A percentile compares a stretch with the other conserved stretches of the same genome.
phyloP scores from a whole-genome alignment of 164 flowering plant species.

The Nymphaea thermarum region DNA sequence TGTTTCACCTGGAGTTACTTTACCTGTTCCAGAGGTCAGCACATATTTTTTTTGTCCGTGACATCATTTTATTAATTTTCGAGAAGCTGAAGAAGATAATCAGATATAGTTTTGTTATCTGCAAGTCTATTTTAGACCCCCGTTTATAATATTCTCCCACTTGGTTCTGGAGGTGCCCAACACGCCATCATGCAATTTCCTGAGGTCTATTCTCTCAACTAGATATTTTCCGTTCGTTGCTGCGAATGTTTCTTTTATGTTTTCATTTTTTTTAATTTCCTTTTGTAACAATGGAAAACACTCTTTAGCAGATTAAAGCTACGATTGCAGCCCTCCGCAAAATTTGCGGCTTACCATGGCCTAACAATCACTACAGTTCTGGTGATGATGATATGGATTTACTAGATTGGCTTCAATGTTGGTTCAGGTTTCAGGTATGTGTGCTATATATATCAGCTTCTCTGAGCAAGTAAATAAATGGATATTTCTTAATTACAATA shows the following conservation, averaged over 20 bases:
- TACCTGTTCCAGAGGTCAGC: slow-evolving; percentile 31
- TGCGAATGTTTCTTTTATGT: background rate
- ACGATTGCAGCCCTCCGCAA: slow-evolving; percentile 56
- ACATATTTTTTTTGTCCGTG: background rate
- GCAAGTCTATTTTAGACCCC: slow-evolving; percentile 37
- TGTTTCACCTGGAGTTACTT: slow-evolving; percentile 41
- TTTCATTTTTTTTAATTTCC: no score
- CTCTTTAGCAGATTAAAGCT: slow-evolving; percentile 55
- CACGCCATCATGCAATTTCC: slow-evolving; percentile 83
- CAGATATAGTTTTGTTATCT: slow-evolving; percentile 1
- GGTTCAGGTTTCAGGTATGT: slow-evolving; percentile 84
- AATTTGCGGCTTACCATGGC: slow-evolving; percentile 54
- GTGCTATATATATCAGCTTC: background rate
- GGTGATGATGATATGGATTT: slow-evolving; percentile 43
- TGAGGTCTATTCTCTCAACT: slow-evolving; percentile 37
- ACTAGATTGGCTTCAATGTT: slow-evolving; percentile 64
- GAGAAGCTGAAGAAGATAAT: background rate
- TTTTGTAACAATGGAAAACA: no score
- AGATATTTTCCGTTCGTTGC: background rate
- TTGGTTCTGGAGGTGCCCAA: slow-evolving; percentile 60
- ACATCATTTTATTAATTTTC: background rate
- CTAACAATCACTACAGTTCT: background rate
- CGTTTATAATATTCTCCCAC: slow-evolving; percentile 87
- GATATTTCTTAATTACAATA: background rate
- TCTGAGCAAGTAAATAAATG: background rate